phyloP scores from a whole-genome alignment of 768 basidiomycete species.

The Boletus speciosus region DNA sequence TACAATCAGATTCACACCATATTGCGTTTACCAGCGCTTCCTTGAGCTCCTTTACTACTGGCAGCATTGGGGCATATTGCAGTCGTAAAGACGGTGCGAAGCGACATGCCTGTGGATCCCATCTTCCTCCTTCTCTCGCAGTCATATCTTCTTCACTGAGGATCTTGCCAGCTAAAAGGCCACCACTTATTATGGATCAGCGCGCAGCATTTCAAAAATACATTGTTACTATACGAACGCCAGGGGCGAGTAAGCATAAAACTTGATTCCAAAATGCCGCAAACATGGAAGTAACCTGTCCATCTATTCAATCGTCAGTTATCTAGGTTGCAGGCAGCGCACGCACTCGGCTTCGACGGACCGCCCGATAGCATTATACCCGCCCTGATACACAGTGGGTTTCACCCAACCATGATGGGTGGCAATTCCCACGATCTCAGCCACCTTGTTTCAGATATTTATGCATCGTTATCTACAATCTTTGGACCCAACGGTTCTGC shows the following conservation, averaged over 20 bases:
- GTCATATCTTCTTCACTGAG: conserved; percentile 10
- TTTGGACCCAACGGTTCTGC: not conserved
- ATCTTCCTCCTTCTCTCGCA: conserved; percentile 8
- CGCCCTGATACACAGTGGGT: conserved; percentile 45
- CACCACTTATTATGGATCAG: conserved; percentile 7
- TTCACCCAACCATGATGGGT: conserved; percentile 44
- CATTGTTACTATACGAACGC: conserved; percentile 1
- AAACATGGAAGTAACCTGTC: conserved; percentile 39
- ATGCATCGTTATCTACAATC: not conserved
- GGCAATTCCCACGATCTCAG: conserved; percentile 45
- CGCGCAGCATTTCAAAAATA: not conserved
- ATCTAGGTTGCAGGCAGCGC: not conserved
- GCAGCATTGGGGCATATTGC: conserved; percentile 11
- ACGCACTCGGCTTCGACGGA: conserved; percentile 34
- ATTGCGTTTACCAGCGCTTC: conserved; percentile 5
- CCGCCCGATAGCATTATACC: conserved; percentile 46
- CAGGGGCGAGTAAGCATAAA: conserved; percentile 28
- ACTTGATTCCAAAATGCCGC: conserved; percentile 39
- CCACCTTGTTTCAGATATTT: conserved; percentile 29
- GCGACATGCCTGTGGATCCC: conserved; percentile 13
- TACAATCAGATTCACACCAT: not conserved
- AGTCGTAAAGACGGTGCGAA: conserved; percentile 7
- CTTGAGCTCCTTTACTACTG: conserved; percentile 12
- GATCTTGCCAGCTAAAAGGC: conserved; percentile 13
- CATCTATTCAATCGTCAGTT: not conserved